Evolutionary conservation across 768 basidiomycete species (phyloP), one percentile per base, ranked within the genome.

Genomic region (Chalciporus chontae): DNA sequence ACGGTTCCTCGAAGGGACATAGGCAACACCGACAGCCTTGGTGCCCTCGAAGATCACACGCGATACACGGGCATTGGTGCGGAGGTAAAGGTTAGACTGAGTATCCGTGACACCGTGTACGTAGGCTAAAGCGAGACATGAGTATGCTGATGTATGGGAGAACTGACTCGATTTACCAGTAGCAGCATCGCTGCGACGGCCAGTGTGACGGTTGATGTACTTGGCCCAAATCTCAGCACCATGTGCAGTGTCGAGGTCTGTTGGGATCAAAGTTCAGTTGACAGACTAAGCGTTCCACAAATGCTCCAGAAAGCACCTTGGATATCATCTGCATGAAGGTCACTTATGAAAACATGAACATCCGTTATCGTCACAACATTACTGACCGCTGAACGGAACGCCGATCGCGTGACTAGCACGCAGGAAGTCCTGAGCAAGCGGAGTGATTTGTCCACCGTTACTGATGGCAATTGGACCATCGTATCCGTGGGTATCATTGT

Each of bases 171-270:
- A 23, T 62, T 29, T 59, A 80, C 81, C 83, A 40, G 83, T 83
- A 3, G 84, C 83, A 42, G 84, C 84, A 55, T 87, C 85, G 52
- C 81, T 84, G 44, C 84, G 81, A 53, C 85, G 72, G 51, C 85
- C 85, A 31, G 83, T 86, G 60, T 84, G 78, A 56, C 82, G 76
- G 66, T 85, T 85, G 74, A 87, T 84, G 61, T 85, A 87, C 63
- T 87, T 86, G 43, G 84, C 84, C 84, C 84, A 85, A 48, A 85
- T 82, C 64, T 85, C 85, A 47, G 84, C 76, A 19, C 72, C 83
- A 56, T 85, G 80, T 24, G 77, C 62, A 19, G 83, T 82, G 45
- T 73, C 66, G 36, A 84, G 72, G 64, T 85, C 84, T 76, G 47
- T 40, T 44, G 17, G 40, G 2, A 17, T 42, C n/a, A 60, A 18